These are phyloP conservation scores for Zasmidium citrigriseum DNA, from an alignment of 2,329 filamentous ascomycete species.

Conservation along the genomic window DNA sequence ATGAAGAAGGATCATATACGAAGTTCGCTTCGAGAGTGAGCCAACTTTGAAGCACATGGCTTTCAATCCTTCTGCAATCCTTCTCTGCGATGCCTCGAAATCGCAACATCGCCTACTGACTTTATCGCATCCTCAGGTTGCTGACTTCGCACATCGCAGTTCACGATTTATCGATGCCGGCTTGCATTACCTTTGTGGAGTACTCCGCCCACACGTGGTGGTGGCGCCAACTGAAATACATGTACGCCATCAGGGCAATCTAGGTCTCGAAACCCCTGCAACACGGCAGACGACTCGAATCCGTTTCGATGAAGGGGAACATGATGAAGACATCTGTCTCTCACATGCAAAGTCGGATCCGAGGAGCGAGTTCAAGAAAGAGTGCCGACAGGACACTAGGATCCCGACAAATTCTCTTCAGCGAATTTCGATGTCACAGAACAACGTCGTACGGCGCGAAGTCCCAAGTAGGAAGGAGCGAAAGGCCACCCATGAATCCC, in stretches of 20 bases:
- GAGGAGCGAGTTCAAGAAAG: too few relatives aligned
- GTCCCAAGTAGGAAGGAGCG: not conserved
- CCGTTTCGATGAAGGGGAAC: too few relatives aligned
- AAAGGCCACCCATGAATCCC: too few relatives aligned
- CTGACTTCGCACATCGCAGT: not conserved
- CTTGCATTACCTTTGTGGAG: not conserved
- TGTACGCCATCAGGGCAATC: too few relatives aligned
- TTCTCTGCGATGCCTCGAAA: not conserved
- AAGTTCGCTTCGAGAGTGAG: not conserved
- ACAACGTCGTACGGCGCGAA: not conserved
- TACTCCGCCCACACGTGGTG: not conserved
- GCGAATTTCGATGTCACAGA: too few relatives aligned
- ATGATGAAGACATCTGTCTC: too few relatives aligned
- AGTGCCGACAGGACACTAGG: too few relatives aligned
- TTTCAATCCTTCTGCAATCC: not conserved
- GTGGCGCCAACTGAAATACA: not conserved
- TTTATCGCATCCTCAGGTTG: not conserved
- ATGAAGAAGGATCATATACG: not conserved
- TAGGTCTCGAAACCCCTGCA: too few relatives aligned
- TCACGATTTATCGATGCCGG: not conserved
- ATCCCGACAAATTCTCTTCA: too few relatives aligned
- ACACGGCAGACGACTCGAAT: too few relatives aligned
- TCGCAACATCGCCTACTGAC: not conserved
- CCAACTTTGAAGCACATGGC: not conserved
- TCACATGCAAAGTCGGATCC: too few relatives aligned